Conservation (phyloP, 2,329 filamentous ascomycete genomes). For the Pestalotiopsis fici region DNA sequence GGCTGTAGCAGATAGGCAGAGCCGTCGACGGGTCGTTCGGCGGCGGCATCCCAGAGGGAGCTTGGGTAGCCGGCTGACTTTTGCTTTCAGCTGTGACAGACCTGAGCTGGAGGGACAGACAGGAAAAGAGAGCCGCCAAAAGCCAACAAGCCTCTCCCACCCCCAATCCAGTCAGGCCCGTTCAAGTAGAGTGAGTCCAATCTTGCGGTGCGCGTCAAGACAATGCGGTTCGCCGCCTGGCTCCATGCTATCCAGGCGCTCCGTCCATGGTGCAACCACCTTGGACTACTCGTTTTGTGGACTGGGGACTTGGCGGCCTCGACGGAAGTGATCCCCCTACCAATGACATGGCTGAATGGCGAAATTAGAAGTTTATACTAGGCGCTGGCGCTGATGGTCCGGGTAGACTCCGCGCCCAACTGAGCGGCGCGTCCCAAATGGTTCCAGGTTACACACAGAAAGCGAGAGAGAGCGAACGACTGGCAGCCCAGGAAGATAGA, state of each 20-base stretch:
- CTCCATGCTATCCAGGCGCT: background rate
- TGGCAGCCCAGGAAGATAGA: too few species aligned
- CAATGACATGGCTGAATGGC: background rate
- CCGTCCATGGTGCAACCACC: background rate
- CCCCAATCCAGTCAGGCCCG: background rate
- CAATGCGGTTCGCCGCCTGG: slow-evolving; percentile 2
- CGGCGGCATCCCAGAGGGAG: background rate
- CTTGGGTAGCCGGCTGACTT: background rate
- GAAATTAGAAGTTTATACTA: slow-evolving; percentile 7
- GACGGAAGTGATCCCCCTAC: slow-evolving; percentile 2
- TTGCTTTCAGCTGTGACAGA: background rate
- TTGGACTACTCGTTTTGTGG: background rate
- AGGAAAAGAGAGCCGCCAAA: background rate
- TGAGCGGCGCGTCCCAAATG: background rate
- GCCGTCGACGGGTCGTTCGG: background rate
- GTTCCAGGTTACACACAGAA: background rate
- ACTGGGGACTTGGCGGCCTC: background rate
- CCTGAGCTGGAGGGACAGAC: background rate
- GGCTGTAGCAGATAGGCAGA: background rate
- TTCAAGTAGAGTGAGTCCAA: background rate
- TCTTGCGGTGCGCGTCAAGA: background rate
- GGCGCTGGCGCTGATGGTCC: background rate
- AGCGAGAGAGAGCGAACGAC: background rate
- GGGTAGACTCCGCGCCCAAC: slow-evolving; percentile 3
- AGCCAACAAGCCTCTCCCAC: background rate